A percentile compares a stretch with the other conserved stretches of the same genome.
phyloP scores from a whole-genome alignment of 305 asterid species.

The Solanum aculeatissimum region DNA sequence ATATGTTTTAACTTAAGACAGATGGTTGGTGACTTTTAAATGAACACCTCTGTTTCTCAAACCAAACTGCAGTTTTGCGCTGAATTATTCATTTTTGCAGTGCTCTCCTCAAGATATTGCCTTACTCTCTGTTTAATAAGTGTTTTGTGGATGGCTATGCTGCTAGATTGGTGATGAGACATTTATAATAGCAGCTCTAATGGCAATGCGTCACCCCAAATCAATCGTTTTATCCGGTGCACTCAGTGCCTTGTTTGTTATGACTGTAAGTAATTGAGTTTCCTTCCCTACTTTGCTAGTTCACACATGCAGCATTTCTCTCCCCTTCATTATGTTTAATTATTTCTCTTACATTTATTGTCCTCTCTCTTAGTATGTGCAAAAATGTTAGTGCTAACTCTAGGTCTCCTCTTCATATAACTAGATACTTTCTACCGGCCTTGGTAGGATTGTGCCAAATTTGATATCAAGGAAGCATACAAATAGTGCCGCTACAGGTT shows the following conservation, averaged over 20 bases:
- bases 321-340: background rate
- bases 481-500: slow-evolving; percentile 93
- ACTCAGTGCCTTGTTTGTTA: slow-evolving; percentile 87
- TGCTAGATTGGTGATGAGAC: slow-evolving; percentile 93
- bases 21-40: background rate
- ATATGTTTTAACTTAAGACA: too few species aligned
- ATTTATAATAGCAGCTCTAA: slow-evolving; percentile 90
- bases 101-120: background rate
- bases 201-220: slow-evolving; percentile 99
- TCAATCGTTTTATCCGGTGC: slow-evolving; percentile 93
- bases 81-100: slow-evolving; percentile 1
- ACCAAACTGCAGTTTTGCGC: background rate
- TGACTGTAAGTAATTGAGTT: slow-evolving; percentile 59
- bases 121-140: background rate
- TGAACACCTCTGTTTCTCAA: background rate
- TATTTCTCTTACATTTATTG: background rate
- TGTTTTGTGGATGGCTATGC: slow-evolving; percentile 11
- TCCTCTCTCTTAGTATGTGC: background rate
- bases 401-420: slow-evolving; percentile 4
- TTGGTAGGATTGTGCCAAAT: slow-evolving; percentile 95
- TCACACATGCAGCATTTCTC: background rate
- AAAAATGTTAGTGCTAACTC: background rate
- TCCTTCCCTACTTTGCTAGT: background rate
- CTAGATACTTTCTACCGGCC: slow-evolving; percentile 88
- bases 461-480: slow-evolving; percentile 95